A percentile compares a stretch with the other conserved stretches of the same genome.
These are phyloP conservation scores for Vitis hybrid DNA, from an alignment of 177 flowering plant species.

Conservation along the genomic window DNA sequence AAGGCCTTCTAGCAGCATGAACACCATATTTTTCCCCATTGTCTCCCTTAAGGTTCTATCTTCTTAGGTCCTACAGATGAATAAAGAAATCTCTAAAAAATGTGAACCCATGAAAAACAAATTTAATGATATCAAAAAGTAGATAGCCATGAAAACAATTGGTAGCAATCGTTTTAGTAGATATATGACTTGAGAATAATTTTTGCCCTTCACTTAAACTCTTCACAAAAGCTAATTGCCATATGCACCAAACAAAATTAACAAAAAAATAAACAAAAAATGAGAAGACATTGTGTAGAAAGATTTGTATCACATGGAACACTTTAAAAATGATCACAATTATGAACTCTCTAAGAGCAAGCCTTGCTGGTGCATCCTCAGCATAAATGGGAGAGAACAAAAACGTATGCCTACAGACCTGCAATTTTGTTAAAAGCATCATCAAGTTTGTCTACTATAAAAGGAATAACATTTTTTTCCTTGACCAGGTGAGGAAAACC, in stretches of 20 bases:
- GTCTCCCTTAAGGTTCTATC: too few species aligned
- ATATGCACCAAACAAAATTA: background rate
- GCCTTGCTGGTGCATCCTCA: too few species aligned
- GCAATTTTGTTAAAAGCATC: too few species aligned
- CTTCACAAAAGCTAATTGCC: slow-evolving; percentile 1
- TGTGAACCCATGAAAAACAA: background rate
- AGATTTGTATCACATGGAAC: background rate
- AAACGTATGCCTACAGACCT: too few species aligned
- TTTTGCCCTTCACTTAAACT: background rate
- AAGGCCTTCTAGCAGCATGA: background rate
- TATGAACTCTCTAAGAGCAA: background rate
- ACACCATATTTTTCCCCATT: background rate
- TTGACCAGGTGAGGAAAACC: too few species aligned
- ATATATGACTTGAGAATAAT: background rate
- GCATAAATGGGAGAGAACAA: too few species aligned
- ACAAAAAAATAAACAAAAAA: background rate
- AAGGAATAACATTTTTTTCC: too few species aligned
- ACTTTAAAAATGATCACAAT: background rate
- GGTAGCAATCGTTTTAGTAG: background rate
- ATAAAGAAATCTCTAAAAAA: background rate
- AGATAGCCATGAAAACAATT: background rate
- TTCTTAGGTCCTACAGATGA: too few species aligned
- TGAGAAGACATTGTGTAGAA: background rate
- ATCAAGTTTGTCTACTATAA: too few species aligned
- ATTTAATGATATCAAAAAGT: background rate